Conservation (phyloP, 2,329 filamentous ascomycete species). For the Pyricularia grisea region DNA sequence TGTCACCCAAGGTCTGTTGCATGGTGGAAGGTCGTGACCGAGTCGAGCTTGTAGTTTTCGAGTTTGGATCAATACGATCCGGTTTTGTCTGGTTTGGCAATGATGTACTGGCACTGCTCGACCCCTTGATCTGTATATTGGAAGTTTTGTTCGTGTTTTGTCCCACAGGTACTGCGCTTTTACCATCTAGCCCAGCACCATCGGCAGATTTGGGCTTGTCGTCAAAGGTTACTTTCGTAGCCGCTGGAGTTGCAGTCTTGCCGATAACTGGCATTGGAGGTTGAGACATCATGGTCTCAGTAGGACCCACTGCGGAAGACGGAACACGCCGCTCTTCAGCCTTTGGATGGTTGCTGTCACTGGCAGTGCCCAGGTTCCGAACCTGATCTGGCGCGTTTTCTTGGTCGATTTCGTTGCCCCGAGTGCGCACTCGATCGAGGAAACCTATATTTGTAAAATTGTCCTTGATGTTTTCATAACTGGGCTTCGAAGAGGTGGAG, state of each 20-base stretch:
- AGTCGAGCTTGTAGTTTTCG: too few species aligned
- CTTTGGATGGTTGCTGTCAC: neutral
- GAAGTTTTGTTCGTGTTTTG: neutral
- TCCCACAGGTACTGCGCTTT: neutral
- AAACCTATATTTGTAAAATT: neutral
- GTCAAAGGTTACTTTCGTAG: neutral
- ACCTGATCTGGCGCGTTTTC: too few species aligned
- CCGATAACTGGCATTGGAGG: neutral
- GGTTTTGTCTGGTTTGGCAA: neutral
- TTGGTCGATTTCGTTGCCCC: neutral
- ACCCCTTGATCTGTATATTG: neutral
- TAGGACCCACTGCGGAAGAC: neutral
- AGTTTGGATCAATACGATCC: neutral
- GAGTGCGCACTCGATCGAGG: neutral
- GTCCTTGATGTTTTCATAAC: neutral
- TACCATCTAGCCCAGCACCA: neutral
- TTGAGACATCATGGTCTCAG: neutral
- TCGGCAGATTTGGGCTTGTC: neutral
- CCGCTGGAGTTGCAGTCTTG: neutral
- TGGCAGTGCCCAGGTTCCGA: neutral
- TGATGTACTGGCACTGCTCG: neutral
- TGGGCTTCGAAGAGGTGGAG: neutral
- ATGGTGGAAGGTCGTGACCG: too few species aligned
- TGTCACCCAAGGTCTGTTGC: neutral
- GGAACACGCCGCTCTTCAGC: neutral